phyloP scores from a whole-genome alignment of 2,329 filamentous ascomycete species.

The Helotiales sp. region DNA sequence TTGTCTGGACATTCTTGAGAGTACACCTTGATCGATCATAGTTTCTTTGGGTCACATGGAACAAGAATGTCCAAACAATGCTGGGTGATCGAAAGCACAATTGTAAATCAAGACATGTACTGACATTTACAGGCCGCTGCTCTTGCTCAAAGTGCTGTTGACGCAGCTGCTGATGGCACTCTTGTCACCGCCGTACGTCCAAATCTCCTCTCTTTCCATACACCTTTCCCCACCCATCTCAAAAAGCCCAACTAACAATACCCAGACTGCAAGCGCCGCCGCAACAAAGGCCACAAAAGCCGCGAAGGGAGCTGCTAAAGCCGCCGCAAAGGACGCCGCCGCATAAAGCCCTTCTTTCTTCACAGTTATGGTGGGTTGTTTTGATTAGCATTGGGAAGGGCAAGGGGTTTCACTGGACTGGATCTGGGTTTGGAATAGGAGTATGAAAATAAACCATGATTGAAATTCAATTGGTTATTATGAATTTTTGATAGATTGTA shows the following conservation, averaged over 20 bases:
- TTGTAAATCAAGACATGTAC: background rate
- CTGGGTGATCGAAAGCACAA: too few species aligned
- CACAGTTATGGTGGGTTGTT: background rate
- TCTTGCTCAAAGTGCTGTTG: constrained; percentile 6
- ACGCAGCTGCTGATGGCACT: background rate
- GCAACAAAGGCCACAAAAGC: background rate
- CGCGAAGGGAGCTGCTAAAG: constrained; percentile 8
- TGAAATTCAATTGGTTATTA: constrained; percentile 15
- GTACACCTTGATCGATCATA: too few species aligned
- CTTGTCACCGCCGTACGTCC: constrained; percentile 1
- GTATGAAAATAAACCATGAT: constrained; percentile 17
- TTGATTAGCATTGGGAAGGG: background rate
- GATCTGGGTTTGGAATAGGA: constrained; percentile 8
- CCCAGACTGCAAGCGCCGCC: background rate
- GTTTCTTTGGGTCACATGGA: too few species aligned
- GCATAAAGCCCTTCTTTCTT: background rate
- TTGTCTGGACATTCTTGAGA: too few species aligned
- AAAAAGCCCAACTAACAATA: background rate
- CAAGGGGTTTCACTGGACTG: background rate
- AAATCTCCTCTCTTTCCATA: background rate
- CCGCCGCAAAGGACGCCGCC: constrained; percentile 1
- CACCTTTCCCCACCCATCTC: background rate
- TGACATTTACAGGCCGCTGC: constrained; percentile 9
- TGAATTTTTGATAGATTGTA: constrained; percentile 7
- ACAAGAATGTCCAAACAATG: too few species aligned